Evolutionary conservation across 192 early-diverging fungal species (phyloP), one percentile per base, ranked within the genome.

Genomic region (Coemansia sp.): DNA sequence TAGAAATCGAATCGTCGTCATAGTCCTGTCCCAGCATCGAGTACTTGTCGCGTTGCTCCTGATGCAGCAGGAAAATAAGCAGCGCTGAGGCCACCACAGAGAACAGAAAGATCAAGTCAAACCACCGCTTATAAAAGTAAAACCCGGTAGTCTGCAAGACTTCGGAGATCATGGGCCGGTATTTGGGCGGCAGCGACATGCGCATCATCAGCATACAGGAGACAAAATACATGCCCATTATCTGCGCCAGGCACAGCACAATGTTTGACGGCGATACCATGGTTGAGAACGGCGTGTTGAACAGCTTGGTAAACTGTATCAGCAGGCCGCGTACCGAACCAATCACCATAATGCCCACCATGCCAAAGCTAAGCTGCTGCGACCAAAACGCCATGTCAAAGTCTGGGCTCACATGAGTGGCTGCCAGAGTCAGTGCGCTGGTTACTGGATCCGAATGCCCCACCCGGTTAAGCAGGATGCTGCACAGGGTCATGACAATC

Each of bases 141-240:
- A 96, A 93, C 47, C 94, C 89, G 13, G 94, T 85, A 11, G 85
- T 79, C 20, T 87, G 88, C 50, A 96, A 66, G 0, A 91, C 84
- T 10, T 84, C 85, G 1, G 88, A 88, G 39, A 93, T 90, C 58
- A 92, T 87, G 18, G 83, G 84, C 12, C 92, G 76, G 67, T 93
- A 90, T 61, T 94, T 85, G 12, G 80, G 70, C 13, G 94, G 93
- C 57, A 97, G 45, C 44, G 82, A 93, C 72, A 90, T 85, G 50
- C 93, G 84, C 86, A 98, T 88, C 87, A 96, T 92, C 26, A 98
- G 70, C 8, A 98, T 87, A 1, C 89, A 86, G n/a, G 86, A 87
- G 16, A 94, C 69, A 68, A 94, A 92, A 69, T 98, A 98, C 63
- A 93, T 88, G 42, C 91, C 91, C 87, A 96, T 90, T 31, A 95